Base-by-base conservation (phyloP, 345 rosid genomes). In the Cardamine resedifolia region DNA sequence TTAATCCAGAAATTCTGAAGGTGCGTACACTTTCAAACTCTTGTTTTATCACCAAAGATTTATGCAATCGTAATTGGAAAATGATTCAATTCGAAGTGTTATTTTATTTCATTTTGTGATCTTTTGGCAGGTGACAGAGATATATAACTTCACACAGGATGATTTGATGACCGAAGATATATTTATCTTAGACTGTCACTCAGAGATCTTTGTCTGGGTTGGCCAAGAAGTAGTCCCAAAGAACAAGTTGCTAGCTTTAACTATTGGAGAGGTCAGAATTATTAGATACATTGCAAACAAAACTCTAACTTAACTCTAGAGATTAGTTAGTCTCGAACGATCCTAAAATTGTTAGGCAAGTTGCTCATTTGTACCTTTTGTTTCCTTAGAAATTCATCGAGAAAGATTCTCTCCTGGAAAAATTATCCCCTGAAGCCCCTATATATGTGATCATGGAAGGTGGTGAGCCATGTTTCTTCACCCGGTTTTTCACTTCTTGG, bases 161-260 rank as follows among this genome's bases (percentile, higher is more conserved):
- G 98, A 95, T 82, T 80, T 95, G 84, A 90, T 95, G 99, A 88
- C 99, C 2, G 99, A 95, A 81, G 99, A 95, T 81, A 87, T 90
- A 77, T 91, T 86, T 74, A 80, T 95, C 60, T 65, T 95, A 73
- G 90, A 95, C 83, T 84, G 90, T 82, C 91, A 90, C 72, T 85
- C 91, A 44, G 96, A 87, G 58, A 82, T 91, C 74, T 95, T 81
- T 84, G 90, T 95, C 41, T 95, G 99, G 99, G 94, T 91, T 66
- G 99, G 99, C 52, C 96, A 88, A 77, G 85, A 86, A 70, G 96
- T 88, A 75, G 90, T 78, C 78, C 61, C 91, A 68, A 90, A 86
- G 83, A 87, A 59, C 63, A 91, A 83, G 83, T 58, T 81, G 73
- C 84, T 79, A 51, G 92, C 94, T 76, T 81, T 91, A 59, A 77